Evolutionary conservation across 345 rosid genomes (phyloP).

Genomic region (Trapa bicornis): DNA sequence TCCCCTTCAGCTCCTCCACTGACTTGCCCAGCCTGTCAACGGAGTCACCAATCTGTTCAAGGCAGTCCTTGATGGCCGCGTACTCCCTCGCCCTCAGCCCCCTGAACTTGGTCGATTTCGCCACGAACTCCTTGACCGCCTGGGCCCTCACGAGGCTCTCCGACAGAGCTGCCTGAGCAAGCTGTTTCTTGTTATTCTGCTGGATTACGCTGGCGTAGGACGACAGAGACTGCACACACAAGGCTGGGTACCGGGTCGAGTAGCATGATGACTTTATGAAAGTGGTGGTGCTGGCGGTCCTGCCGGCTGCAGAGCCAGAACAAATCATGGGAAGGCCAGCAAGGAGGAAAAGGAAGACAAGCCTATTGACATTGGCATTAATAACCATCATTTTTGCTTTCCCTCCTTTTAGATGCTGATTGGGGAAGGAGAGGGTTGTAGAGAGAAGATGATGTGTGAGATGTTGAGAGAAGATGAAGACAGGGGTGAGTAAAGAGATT

Average conservation of each 20-base stretch:
- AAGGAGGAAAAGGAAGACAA: slow-evolving; percentile 5
- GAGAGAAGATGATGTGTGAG: not conserved
- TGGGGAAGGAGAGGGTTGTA: not conserved
- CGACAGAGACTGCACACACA: slow-evolving; percentile 57
- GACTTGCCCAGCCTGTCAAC: slow-evolving; percentile 62
- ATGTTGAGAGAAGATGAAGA: too few species aligned
- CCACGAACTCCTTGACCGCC: slow-evolving; percentile 43
- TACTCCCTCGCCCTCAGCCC: slow-evolving; percentile 43
- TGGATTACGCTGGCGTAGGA: slow-evolving; percentile 41
- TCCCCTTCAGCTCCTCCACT: slow-evolving; percentile 38
- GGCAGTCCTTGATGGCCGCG: slow-evolving; percentile 61
- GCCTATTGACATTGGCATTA: not conserved
- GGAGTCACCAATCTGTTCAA: slow-evolving; percentile 52
- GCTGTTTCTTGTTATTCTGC: slow-evolving; percentile 34
- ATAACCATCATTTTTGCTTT: too few species aligned
- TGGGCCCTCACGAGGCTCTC: slow-evolving; percentile 51
- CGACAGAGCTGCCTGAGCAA: slow-evolving; percentile 62
- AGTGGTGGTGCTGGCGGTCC: slow-evolving; percentile 9
- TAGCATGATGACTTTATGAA: slow-evolving; percentile 57
- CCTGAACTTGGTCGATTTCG: slow-evolving; percentile 35
- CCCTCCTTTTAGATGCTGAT: not conserved
- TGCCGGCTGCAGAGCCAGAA: slow-evolving; percentile 8
- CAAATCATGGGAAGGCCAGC: not conserved
- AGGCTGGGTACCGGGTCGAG: slow-evolving; percentile 47
- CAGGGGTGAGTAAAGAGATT: too few species aligned